Evolutionary conservation across 257 asterid species (phyloP).

Genomic region (Misopates orontium): DNA sequence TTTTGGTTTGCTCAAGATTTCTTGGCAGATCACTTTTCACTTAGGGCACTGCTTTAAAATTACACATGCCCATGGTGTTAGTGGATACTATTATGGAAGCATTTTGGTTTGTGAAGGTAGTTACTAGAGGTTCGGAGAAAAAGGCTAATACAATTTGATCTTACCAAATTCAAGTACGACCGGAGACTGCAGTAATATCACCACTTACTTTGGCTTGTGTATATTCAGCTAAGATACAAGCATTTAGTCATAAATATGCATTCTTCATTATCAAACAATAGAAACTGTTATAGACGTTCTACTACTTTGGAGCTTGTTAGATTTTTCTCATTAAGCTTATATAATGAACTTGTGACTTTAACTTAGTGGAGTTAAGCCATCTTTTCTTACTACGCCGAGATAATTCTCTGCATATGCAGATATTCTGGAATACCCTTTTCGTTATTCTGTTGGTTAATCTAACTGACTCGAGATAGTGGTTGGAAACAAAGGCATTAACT

Average conservation of each 20-base stretch:
- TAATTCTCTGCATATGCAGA: background rate
- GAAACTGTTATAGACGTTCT: constrained; percentile 14
- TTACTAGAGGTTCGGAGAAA: background rate
- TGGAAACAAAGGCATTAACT: constrained; percentile 16
- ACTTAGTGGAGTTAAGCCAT: too few relatives aligned
- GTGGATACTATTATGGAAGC: constrained; percentile 12
- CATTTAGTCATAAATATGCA: background rate
- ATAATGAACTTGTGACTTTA: background rate
- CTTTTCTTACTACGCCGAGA: background rate
- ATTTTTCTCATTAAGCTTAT: background rate
- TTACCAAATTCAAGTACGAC: background rate
- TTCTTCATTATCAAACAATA: background rate
- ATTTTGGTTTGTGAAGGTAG: constrained; percentile 16
- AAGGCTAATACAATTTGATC: constrained; percentile 2
- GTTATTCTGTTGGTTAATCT: constrained; percentile 8
- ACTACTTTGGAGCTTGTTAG: background rate
- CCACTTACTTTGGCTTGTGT: background rate
- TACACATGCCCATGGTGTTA: background rate
- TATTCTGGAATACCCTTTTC: constrained; percentile 4
- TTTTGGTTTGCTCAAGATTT: constrained; percentile 1
- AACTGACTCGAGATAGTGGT: background rate
- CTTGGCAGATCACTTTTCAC: background rate
- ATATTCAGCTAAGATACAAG: background rate
- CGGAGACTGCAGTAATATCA: background rate
- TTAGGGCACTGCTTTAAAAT: background rate